Conservation (phyloP, 192 early-diverging fungal species). For the Lunasporangiospora selenospora region DNA sequence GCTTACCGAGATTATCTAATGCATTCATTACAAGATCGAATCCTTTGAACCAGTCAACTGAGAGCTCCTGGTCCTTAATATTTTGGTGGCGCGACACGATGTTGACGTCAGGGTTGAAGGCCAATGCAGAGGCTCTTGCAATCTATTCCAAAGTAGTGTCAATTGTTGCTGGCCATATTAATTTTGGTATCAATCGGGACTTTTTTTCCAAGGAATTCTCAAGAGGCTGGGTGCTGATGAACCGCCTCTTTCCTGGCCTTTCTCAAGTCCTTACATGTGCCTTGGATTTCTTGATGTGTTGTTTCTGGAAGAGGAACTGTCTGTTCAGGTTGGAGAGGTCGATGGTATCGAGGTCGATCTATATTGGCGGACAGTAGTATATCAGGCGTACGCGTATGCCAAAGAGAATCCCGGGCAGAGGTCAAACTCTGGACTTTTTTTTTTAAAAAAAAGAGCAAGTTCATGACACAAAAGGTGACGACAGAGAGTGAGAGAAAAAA, state of each 20-base stretch:
- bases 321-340: constrained; percentile 98
- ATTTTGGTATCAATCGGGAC: no score
- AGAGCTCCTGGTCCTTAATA: constrained; percentile 87
- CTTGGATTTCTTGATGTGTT: constrained; percentile 94
- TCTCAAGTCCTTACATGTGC: constrained; percentile 65
- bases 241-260: neutral
- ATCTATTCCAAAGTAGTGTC: no score
- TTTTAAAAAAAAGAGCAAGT: neutral
- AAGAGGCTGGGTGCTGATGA: no score
- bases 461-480: no score
- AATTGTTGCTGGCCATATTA: no score
- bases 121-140: constrained; percentile 81
- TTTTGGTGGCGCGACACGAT: constrained; percentile 83
- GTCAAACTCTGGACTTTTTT: no score
- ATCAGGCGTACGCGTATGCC: no score
- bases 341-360: constrained; percentile 98
- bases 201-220: no score
- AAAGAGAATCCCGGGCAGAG: no score
- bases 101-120: constrained; percentile 84
- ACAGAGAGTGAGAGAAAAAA: neutral
- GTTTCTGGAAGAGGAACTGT: constrained; percentile 98
- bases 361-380: no score
- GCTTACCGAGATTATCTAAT: constrained; percentile 90
- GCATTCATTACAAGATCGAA: constrained; percentile 97
- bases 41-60: constrained; percentile 83